These are phyloP conservation scores for Phalaenopsis aphrodite DNA, from an alignment of 106 monocot species.

Conservation along the genomic window DNA sequence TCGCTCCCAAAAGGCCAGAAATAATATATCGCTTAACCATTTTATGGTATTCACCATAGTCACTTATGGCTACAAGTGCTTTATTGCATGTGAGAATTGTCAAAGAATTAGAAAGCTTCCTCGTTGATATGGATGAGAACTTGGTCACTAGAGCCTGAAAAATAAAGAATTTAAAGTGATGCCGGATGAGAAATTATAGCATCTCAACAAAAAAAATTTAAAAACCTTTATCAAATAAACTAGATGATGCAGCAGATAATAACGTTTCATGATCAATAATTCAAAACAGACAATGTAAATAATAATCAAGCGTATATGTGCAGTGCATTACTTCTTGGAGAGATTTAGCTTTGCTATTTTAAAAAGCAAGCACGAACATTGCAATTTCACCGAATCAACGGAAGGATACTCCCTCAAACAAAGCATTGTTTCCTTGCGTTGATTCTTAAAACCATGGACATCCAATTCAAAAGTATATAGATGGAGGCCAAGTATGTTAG, in stretches of 20 bases:
- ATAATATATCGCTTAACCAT: constrained; percentile 68
- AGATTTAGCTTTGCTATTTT: too few relatives aligned
- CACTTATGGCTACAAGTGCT: constrained; percentile 79
- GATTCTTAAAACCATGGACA: too few relatives aligned
- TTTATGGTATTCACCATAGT: constrained; percentile 83
- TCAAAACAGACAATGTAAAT: too few relatives aligned
- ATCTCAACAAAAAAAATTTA: not conserved
- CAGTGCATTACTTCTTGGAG: too few relatives aligned
- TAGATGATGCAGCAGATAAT: not conserved
- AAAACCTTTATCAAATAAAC: not conserved
- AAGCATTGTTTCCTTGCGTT: too few relatives aligned
- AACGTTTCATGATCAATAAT: not conserved
- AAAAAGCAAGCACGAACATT: too few relatives aligned
- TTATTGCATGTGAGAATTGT: constrained; percentile 67
- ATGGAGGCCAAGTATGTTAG: too few relatives aligned
- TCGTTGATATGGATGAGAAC: constrained; percentile 61
- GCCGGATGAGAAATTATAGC: not conserved
- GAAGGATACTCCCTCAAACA: too few relatives aligned
- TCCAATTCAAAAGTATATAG: too few relatives aligned
- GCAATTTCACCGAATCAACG: too few relatives aligned
- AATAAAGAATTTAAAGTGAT: not conserved
- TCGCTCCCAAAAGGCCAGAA: constrained; percentile 47
- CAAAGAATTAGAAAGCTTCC: constrained; percentile 30
- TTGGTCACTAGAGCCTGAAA: constrained; percentile 83
- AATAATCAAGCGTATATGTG: too few relatives aligned